phyloP scores from a whole-genome alignment of 495 filamentous ascomycete genomes.

The Neurospora hispaniola region DNA sequence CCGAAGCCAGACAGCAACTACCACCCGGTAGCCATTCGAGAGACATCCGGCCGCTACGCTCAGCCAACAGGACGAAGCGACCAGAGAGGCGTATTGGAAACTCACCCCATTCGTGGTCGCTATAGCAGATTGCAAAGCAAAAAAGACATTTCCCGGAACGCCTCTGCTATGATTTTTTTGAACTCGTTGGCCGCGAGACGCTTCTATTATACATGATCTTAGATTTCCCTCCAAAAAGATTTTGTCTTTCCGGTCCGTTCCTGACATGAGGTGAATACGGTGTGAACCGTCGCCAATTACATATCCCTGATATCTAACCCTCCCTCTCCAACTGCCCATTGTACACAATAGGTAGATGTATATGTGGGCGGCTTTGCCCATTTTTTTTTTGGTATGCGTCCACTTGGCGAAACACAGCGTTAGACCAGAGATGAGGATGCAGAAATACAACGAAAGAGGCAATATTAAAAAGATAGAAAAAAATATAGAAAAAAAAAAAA shows the following conservation, averaged over 20 bases:
- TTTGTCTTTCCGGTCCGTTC: constrained; percentile 8
- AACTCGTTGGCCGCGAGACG: constrained; percentile 4
- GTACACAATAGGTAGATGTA: background rate
- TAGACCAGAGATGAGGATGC: background rate
- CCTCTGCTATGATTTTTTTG: constrained; percentile 11
- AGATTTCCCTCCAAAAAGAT: constrained; percentile 1
- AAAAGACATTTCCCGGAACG: constrained; percentile 8
- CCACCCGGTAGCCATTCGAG: background rate
- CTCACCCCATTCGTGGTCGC: background rate
- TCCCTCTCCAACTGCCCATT: background rate
- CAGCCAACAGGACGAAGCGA: background rate
- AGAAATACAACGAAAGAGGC: background rate
- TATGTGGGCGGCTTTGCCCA: background rate
- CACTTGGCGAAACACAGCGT: background rate
- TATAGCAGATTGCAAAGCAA: background rate
- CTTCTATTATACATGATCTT: constrained; percentile 10
- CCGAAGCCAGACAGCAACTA: background rate
- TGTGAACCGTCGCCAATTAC: background rate
- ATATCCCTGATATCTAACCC: background rate
- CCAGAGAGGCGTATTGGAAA: background rate
- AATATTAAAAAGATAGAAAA: background rate
- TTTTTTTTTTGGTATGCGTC: background rate
- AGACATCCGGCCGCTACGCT: background rate
- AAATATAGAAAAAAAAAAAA: background rate
- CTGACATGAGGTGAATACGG: background rate